Evolutionary conservation across 371 early-diverging fungal genomes (phyloP).

Genomic region (Mucor plumbeus): DNA sequence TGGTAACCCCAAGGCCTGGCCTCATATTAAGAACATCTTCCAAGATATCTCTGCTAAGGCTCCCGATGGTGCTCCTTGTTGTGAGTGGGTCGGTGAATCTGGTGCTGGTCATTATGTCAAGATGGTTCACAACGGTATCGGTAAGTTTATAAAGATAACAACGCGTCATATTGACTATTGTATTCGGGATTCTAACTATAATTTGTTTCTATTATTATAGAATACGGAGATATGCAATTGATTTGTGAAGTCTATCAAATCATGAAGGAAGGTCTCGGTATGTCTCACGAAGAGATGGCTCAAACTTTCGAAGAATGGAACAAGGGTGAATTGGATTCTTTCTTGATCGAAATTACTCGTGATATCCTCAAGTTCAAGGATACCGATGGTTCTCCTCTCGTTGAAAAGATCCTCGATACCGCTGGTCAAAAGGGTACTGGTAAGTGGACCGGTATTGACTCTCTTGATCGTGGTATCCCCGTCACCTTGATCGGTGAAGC

Average conservation of each 20-base stretch:
- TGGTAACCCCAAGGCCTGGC: conserved; percentile 94
- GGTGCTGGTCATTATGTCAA: conserved; percentile 99
- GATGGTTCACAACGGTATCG: conserved; percentile 99
- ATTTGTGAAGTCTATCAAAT: conserved; percentile 97
- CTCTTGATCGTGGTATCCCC: conserved; percentile 93
- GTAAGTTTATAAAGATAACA: conserved; percentile 25
- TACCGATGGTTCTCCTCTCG: conserved; percentile 82
- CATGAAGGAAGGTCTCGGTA: conserved; percentile 84
- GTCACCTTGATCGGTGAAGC: conserved; percentile 98
- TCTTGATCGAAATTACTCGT: conserved; percentile 95
- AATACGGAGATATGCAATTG: conserved; percentile 99
- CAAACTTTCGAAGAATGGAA: conserved; percentile 93
- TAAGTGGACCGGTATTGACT: conserved; percentile 97
- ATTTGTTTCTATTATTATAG: conserved; percentile 36
- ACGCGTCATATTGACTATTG: background rate
- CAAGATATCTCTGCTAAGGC: conserved; percentile 94
- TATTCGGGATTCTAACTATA: background rate
- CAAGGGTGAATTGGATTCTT: conserved; percentile 95
- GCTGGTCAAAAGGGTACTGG: conserved; percentile 99
- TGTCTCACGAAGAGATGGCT: conserved; percentile 87
- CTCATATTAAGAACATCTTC: conserved; percentile 91
- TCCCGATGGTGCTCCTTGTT: conserved; percentile 91
- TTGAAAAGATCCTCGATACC: conserved; percentile 95
- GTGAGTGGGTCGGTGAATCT: conserved; percentile 98
- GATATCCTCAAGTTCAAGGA: conserved; percentile 94